Percentiles rank a stretch among this genome's conserved stretches.
These are phyloP conservation scores for Geotrichum australiense DNA, from an alignment of 1,139 yeast genomes.

Conservation along the genomic window DNA sequence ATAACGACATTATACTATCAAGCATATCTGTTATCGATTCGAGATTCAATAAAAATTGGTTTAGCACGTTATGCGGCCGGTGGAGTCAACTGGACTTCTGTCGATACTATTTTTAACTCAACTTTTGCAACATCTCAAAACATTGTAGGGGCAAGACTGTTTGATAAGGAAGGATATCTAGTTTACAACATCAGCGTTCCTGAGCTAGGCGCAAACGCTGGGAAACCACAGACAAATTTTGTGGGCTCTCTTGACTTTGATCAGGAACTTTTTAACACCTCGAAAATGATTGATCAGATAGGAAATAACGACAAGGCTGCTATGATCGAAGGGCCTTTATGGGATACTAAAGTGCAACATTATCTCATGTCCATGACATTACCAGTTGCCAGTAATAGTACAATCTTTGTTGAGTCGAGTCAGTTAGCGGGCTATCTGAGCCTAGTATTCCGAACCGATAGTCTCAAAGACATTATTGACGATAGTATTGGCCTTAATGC, in stretches of 20 bases:
- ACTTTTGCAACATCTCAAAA: constrained; percentile 33
- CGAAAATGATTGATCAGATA: neutral
- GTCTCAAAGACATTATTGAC: constrained; percentile 45
- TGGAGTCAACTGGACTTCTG: constrained; percentile 48
- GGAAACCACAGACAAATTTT: neutral
- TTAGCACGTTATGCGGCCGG: constrained; percentile 65
- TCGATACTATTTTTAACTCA: constrained; percentile 48
- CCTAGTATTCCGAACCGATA: constrained; percentile 52
- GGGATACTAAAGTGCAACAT: constrained; percentile 13
- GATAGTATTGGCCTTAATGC: constrained; percentile 42
- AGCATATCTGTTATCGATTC: constrained; percentile 57
- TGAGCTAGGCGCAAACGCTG: neutral
- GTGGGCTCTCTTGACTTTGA: no score
- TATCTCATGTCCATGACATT: constrained; percentile 53
- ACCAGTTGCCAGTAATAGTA: constrained; percentile 67
- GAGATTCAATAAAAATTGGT: constrained; percentile 55
- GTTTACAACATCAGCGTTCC: constrained; percentile 35
- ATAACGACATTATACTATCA: constrained; percentile 61
- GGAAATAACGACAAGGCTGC: constrained; percentile 29
- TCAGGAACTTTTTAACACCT: constrained; percentile 8
- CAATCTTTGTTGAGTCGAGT: constrained; percentile 55
- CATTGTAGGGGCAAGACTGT: constrained; percentile 60
- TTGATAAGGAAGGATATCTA: constrained; percentile 44
- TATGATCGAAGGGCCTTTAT: constrained; percentile 18
- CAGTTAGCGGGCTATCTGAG: constrained; percentile 67